Base-by-base conservation (phyloP, 208 protist species). In the Blastocrithidia nonstop region DNA sequence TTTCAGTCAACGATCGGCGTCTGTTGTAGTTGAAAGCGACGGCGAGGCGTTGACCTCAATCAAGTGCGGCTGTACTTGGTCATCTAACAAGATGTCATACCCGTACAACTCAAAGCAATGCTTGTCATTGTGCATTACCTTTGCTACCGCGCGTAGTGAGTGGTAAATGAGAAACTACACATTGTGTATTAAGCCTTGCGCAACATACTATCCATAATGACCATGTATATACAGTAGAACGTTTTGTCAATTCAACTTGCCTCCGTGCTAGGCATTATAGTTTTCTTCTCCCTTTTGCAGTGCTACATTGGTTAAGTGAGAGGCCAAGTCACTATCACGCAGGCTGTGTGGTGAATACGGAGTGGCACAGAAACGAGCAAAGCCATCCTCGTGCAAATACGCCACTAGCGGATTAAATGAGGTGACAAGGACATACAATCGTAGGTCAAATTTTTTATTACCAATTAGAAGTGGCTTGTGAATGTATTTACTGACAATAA, bases 81-180 rank as follows among this genome's bases (percentile, higher is more conserved):
- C 71, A 54, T 98, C 96, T 29, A 99, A 80, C 16, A 99, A 68
- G 6, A 99, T 72, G 64, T 99, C 96, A 48, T 96, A 98, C 15
- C 96, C 96, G 69, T 97, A 99, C 13, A 95, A 52, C 60, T 99
- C 96, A 72, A 98, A 99, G 50, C 85, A 97, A 56, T 95, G 78
- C 45, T 72, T 75, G 56, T 97, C 94, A 45, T 96, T 95, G 47
- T 94, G 95, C 40, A 98, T 91, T 3, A 95, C 69, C 35, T 63
- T 49, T 45, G 94, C 82, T 59, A 90, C 75, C 8, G 89, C 80
- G 44, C 71, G 69, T 8, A 97, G 71, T 7, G 88, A 94, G 51
- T 96, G 81, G 31, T 79, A 79, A 39, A 98, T 94, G 24, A 96
- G 61, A 47, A 86, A 91, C 26, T 96, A 54, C 45, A 98, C 97